Base-by-base conservation (phyloP, 495 filamentous ascomycete genomes). In the Xylaria scruposa region DNA sequence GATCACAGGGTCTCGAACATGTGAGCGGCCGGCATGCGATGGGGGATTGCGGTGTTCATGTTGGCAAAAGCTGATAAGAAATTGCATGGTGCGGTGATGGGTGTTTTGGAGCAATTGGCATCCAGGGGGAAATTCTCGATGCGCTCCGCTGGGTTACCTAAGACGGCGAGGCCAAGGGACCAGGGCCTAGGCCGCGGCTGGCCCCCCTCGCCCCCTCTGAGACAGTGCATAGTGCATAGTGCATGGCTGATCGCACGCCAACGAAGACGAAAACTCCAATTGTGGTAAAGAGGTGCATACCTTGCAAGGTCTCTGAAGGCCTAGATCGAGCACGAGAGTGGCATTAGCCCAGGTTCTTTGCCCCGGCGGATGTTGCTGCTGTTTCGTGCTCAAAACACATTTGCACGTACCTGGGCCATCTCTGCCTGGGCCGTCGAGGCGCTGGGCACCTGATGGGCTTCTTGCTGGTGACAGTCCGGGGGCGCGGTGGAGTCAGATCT, bases 221-320 rank as follows among this genome's bases (percentile, higher is more conserved):
- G 51, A 10, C 26, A 12, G 53, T 42, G 60, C 38, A 26, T 42
- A 26, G 29, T 31, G 29, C 36, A 24, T 40, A 29, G 62, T 26
- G 62, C 62, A 65, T 46, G 62, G 10, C n/a, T 44, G 40, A 46
- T 65, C 15, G 42, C 62, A 65, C 24, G 40, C 44, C 46, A 44
- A 53, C 31, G 63, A 53, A 19, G 62, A 46, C 47, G 9, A 21
- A 13, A 12, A 38, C 53, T 46, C 38, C 40, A 69, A 40, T 40
- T 47, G 54, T n/a, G 61, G 69, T 49, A 26, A 53, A 49, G 59
- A 46, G 42, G 26, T 8, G 76, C 84, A 74, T 82, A 85, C 83
- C 82, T 86, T 67, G 81, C 79, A 71, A 86, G 81, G 70, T 86
- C 83, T 78, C 69, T 78, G 38, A 85, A 81, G 74, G 84, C 80